A percentile compares a stretch with the other conserved stretches of the same genome.
These are phyloP conservation scores for Anthoceros angustus DNA, from an alignment of 225 moss, liverwort and hornwort species.

Conservation along the genomic window DNA sequence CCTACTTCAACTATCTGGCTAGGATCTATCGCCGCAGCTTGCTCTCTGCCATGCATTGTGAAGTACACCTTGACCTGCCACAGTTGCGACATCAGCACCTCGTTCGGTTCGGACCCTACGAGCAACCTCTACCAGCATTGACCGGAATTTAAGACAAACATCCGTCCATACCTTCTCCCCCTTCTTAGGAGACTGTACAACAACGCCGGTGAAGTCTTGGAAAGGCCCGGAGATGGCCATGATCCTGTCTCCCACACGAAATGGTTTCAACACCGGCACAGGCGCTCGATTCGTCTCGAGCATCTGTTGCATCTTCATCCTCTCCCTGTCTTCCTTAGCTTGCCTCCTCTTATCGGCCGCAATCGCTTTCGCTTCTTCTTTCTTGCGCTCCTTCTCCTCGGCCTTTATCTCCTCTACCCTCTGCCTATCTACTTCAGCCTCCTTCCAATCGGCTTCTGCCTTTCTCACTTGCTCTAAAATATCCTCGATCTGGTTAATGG, in stretches of 20 bases:
- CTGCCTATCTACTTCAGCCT: conserved; percentile 35
- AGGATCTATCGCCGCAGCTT: neutral
- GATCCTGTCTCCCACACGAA: conserved; percentile 36
- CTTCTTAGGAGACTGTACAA: conserved; percentile 39
- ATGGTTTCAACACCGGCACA: conserved; percentile 23
- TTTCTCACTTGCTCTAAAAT: conserved; percentile 37
- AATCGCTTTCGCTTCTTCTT: conserved; percentile 8
- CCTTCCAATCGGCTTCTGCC: conserved; percentile 46
- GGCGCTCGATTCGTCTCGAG: conserved; percentile 13
- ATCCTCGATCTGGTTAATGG: conserved; percentile 49
- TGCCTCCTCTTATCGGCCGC: conserved; percentile 15
- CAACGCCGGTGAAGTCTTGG: conserved; percentile 58
- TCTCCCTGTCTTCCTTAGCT: conserved; percentile 17
- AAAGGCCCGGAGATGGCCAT: conserved; percentile 67
- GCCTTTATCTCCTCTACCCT: conserved; percentile 18
- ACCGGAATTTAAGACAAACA: neutral
- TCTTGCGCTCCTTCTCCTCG: conserved; percentile 17
- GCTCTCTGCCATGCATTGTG: neutral
- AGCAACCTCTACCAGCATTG: neutral
- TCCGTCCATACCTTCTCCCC: conserved; percentile 27
- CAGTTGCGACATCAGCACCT: neutral
- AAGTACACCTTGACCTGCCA: neutral
- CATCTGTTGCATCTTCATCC: conserved; percentile 8
- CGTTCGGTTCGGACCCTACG: neutral
- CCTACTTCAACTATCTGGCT: neutral